Base-by-base conservation (phyloP, 331 rosid genomes). In the Ulmus americana region DNA sequence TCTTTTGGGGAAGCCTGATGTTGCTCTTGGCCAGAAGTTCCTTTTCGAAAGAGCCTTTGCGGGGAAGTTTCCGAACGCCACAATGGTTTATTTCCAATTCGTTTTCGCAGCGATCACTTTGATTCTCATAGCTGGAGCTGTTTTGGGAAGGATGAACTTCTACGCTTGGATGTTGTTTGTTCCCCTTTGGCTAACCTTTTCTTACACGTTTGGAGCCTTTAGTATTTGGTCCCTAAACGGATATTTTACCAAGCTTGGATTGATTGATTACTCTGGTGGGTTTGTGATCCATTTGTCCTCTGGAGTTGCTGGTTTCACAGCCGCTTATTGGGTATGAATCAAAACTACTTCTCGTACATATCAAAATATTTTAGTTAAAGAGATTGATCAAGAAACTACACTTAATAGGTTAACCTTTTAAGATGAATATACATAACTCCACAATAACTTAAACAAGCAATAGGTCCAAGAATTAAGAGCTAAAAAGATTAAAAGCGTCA, bases 151-250 rank as follows among this genome's bases (percentile, higher is more conserved):
- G 60, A 74, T 74, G 78, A 74, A 74, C 69, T 74, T 74, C 40
- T 68, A 74, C 46, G 78, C 78, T 6, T 74, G 78, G 78, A 74
- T 74, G 78, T 15, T 67, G 56, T 74, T 74, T 56, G 78, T 74
- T 15, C 78, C 78, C 10, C 41, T 74, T 1, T 74, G 78, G 78
- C 7, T 74, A 3, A 74, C 74, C 9, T 74, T 74, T 62, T 74
- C 74, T 3, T 74, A 74, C 70, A 67, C 78, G 1, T 5, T 74
- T 54, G 69, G 39, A 10, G 78, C 78, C 16, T 74, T 53, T 61
- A 74, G 70, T 41, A 61, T 74, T 15, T 74, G 78, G 74, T 53
- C 68, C 28, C 61, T 64, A 1, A 0, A 22, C 0, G 78, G 78
- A 10, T 74, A 63, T 50, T 71, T 74, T 2, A 0, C 55, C 22